Evolutionary conservation across 257 asterid species (phyloP).

Genomic region (Coffea canephora): DNA sequence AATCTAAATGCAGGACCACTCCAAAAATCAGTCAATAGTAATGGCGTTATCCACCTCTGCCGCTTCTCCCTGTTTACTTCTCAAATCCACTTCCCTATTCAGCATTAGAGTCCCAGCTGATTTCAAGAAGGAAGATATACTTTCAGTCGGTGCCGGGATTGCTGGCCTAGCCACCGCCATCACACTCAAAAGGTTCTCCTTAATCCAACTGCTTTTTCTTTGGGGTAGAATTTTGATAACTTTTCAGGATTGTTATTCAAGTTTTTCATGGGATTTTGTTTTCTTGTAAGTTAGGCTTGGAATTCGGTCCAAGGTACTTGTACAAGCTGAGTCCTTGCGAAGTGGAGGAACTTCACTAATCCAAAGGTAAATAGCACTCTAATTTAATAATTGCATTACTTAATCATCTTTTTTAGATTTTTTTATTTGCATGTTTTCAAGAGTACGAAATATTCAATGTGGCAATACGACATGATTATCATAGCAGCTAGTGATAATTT

Average conservation of each 20-base stretch:
- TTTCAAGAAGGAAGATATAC: conserved; percentile 50
- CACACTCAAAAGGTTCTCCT: conserved; percentile 54
- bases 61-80: background rate
- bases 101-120: conserved; percentile 19
- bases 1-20: background rate
- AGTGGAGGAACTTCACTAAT: conserved; percentile 69
- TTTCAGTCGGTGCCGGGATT: conserved; percentile 82
- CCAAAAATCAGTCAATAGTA: conserved; percentile 5
- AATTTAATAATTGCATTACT: too few species aligned
- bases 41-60: conserved; percentile 33
- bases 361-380: background rate
- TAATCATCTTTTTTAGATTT: too few species aligned
- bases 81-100: conserved; percentile 24
- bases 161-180: conserved; percentile 89
- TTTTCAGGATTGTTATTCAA: background rate
- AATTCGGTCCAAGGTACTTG: conserved; percentile 63
- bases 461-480: too few species aligned
- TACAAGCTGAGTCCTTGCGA: conserved; percentile 70
- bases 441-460: too few species aligned
- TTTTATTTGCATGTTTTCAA: too few species aligned
- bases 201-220: background rate
- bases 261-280: background rate
- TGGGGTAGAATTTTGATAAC: background rate
- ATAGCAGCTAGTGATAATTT: too few species aligned
- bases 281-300: conserved; percentile 47